A percentile compares a stretch with the other conserved stretches of the same genome.
Evolutionary conservation across 192 early-diverging fungal genomes (phyloP).

Genomic region (Coemansia sp.): DNA sequence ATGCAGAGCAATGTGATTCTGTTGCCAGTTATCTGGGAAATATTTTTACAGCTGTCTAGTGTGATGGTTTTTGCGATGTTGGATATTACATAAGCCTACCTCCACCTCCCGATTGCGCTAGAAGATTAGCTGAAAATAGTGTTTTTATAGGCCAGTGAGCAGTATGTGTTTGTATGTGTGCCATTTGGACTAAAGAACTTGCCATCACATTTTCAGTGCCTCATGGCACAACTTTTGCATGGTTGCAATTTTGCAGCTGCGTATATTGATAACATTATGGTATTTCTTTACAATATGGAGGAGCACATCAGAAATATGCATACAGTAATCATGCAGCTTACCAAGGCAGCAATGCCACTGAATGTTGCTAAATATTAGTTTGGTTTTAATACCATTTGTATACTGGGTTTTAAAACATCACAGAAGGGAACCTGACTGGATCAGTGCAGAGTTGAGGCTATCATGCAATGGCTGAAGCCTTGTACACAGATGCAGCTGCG

Average conservation of each 20-base stretch:
- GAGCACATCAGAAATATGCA: not conserved
- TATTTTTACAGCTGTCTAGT: too few relatives aligned
- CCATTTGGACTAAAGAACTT: conserved; percentile 18
- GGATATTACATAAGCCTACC: not conserved
- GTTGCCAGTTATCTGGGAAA: too few relatives aligned
- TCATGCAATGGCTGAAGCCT: too few relatives aligned
- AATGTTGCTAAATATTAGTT: too few relatives aligned
- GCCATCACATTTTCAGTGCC: conserved; percentile 2
- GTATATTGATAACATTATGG: conserved; percentile 3
- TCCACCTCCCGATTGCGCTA: not conserved
- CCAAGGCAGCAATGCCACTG: not conserved
- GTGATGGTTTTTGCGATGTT: too few relatives aligned
- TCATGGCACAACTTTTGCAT: not conserved
- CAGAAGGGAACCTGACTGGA: too few relatives aligned
- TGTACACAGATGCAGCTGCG: too few relatives aligned
- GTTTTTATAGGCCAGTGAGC: not conserved
- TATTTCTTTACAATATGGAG: not conserved
- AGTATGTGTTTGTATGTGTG: conserved; percentile 16
- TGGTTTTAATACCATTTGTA: too few relatives aligned
- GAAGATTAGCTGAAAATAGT: not conserved
- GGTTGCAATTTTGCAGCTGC: too few relatives aligned
- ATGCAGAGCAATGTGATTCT: too few relatives aligned
- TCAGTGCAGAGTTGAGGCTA: too few relatives aligned
- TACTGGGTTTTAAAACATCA: too few relatives aligned
- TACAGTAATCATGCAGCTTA: not conserved